Percentiles rank a stretch among this genome's conserved stretches.
Conservation (phyloP, 495 filamentous ascomycete species). For the Daldinia childiae region DNA sequence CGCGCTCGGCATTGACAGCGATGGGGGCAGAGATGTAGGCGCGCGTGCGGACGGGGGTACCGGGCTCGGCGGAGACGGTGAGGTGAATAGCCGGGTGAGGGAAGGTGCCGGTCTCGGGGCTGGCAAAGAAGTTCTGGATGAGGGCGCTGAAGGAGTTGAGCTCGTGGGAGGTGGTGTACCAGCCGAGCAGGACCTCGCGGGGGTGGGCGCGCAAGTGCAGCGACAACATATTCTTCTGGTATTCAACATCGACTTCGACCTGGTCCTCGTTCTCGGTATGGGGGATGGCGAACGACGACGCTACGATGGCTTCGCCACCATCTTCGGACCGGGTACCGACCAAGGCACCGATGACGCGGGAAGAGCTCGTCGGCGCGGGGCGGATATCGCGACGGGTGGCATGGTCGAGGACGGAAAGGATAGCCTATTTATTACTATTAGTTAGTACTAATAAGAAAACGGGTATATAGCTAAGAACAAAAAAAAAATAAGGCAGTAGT, state of each 20-base stretch:
- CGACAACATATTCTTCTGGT: constrained; percentile 97
- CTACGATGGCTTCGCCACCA: constrained; percentile 93
- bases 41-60: constrained; percentile 81
- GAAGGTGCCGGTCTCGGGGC: constrained; percentile 94
- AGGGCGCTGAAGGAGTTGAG: constrained; percentile 97
- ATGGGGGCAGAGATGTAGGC: constrained; percentile 96
- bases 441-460: not conserved
- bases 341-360: constrained; percentile 94
- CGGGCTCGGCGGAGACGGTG: constrained; percentile 88
- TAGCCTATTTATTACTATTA: constrained; percentile 64
- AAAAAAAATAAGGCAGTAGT: not conserved
- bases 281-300: constrained; percentile 94
- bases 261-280: constrained; percentile 98
- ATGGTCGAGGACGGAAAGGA: constrained; percentile 98
- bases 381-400: constrained; percentile 89
- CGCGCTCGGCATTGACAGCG: constrained; percentile 92
- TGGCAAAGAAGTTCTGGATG: constrained; percentile 99
- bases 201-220: constrained; percentile 94
- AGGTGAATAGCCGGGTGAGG: constrained; percentile 96
- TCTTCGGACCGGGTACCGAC: constrained; percentile 93
- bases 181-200: constrained; percentile 91
- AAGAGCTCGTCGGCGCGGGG: constrained; percentile 80
- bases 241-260: constrained; percentile 99
- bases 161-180: constrained; percentile 96
- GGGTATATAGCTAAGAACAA: constrained; percentile 58